Evolutionary conservation across 805 yeast genomes (phyloP), one percentile per base, ranked within the genome.

Genomic region (Kurtzmaniella fragi): DNA sequence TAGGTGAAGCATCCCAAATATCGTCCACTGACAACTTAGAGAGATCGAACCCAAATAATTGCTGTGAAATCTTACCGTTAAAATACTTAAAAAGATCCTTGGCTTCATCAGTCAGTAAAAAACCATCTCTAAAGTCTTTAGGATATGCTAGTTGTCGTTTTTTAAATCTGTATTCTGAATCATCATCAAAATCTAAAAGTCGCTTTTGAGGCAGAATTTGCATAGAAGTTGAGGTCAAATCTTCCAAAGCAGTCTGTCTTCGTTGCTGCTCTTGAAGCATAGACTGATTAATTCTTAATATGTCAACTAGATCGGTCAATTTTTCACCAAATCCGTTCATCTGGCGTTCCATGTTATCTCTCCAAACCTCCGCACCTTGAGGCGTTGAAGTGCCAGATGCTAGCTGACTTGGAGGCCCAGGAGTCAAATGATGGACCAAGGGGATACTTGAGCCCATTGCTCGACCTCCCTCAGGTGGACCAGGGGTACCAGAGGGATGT

Each of bases 1-100:
- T 58, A 0, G 84, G 83, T 20, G 82, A 77, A 4, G 65, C 54
- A 2, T 61, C 56, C 82, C 85, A 80, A 7, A 78, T 59, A 3
- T 56, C 56, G 6, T 71, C 72, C 3, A 76, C 69, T 1, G 73
- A 61, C 38, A 77, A 68, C 34, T 69, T 61, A 1, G 78, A 64
- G 3, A 80, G 62, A 32, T 72, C 77, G 53, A 81, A 81, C 1
- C 88, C 89, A 63, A 80, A 80, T 33, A 82, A 58, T 48, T 80
- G 85, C 9, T 80, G 80, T 1, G 82, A 64, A 26, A 82, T 76
- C 39, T 78, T 70, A 1, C 65, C 54, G 44, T 77, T 73, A 49
- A 82, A 82, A 41, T 64, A 75, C 11, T 54, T 47, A 44, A 80
- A 76, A 12, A 80, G 58, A 26, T 67, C 73, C n/a, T 56, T 52